A percentile compares a stretch with the other conserved stretches of the same genome.
Evolutionary conservation across 768 basidiomycete genomes (phyloP).

Genomic region (Pulveroboletus ravenelii): DNA sequence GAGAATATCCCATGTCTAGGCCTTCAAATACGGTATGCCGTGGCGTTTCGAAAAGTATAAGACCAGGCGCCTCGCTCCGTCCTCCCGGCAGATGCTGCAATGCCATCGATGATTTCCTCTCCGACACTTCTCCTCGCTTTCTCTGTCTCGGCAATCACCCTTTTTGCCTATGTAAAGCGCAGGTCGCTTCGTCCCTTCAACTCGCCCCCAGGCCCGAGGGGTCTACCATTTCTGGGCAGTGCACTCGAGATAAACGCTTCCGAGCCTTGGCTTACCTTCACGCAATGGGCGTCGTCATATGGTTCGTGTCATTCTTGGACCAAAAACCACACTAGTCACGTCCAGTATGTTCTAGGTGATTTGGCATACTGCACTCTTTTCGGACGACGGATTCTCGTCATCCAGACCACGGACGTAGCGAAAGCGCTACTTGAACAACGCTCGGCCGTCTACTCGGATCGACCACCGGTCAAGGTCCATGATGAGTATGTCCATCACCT

Average conservation of each 20-base stretch:
- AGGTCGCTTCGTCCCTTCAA: conserved; percentile 1
- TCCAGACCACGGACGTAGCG: conserved; percentile 30
- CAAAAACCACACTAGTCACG: background rate
- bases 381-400: conserved; percentile 31
- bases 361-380: conserved; percentile 30
- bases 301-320: conserved; percentile 13
- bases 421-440: conserved; percentile 35
- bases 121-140: conserved; percentile 6
- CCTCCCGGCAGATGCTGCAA: background rate
- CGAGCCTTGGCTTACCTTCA: conserved; percentile 32
- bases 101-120: conserved; percentile 4
- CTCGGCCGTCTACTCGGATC: conserved; percentile 34
- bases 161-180: conserved; percentile 12
- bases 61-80: background rate
- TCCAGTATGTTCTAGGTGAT: conserved; percentile 21
- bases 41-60: conserved; percentile 14
- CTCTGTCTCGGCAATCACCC: conserved; percentile 4
- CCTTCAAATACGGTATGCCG: background rate
- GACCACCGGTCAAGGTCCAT: conserved; percentile 29
- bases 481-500: conserved; percentile 20
- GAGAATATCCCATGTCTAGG: conserved; percentile 6
- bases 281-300: conserved; percentile 26
- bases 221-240: conserved; percentile 29
- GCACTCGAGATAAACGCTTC: conserved; percentile 22
- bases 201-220: conserved; percentile 30